phyloP scores from a whole-genome alignment of 352 stramenopile species.

The Elongisporangium anandrum region DNA sequence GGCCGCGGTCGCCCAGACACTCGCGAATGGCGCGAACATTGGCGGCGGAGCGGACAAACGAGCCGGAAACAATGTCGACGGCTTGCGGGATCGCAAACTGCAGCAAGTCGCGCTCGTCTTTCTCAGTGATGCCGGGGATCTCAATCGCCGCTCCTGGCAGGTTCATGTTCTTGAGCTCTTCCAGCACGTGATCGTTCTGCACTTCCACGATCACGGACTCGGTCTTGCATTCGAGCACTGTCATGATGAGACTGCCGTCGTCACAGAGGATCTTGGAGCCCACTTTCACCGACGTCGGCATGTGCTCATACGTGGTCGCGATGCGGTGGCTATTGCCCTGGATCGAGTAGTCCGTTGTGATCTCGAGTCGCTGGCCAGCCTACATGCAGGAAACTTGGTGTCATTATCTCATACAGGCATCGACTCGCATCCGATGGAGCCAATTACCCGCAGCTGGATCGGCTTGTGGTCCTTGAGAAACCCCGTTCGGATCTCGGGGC shows the following conservation, averaged over 20 bases:
- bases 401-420: no score
- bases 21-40: slow-evolving; percentile 91
- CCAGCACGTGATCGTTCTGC: slow-evolving; percentile 87
- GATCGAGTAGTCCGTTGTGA: slow-evolving; percentile 88
- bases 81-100: slow-evolving; percentile 96
- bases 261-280: slow-evolving; percentile 95
- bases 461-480: slow-evolving; percentile 66
- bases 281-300: slow-evolving; percentile 89
- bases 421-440: no score
- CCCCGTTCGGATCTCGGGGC: slow-evolving; percentile 95
- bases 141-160: slow-evolving; percentile 84
- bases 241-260: slow-evolving; percentile 94
- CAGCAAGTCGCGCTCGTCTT: slow-evolving; percentile 91
- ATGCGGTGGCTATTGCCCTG: slow-evolving; percentile 78
- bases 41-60: slow-evolving; percentile 96
- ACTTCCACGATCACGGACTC: slow-evolving; percentile 76
- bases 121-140: slow-evolving; percentile 93
- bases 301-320: slow-evolving; percentile 92
- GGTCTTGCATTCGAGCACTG: slow-evolving; percentile 75
- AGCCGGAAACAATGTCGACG: slow-evolving; percentile 98
- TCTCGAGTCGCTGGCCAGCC: slow-evolving; percentile 78
- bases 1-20: slow-evolving; percentile 79
- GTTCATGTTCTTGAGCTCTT: slow-evolving; percentile 98
- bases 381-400: slow-evolving; percentile 9
- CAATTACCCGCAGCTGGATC: slow-evolving; percentile 60